These are phyloP conservation scores for Syncephalastrum contaminatum DNA, from an alignment of 371 early-diverging fungal genomes.

Conservation along the genomic window DNA sequence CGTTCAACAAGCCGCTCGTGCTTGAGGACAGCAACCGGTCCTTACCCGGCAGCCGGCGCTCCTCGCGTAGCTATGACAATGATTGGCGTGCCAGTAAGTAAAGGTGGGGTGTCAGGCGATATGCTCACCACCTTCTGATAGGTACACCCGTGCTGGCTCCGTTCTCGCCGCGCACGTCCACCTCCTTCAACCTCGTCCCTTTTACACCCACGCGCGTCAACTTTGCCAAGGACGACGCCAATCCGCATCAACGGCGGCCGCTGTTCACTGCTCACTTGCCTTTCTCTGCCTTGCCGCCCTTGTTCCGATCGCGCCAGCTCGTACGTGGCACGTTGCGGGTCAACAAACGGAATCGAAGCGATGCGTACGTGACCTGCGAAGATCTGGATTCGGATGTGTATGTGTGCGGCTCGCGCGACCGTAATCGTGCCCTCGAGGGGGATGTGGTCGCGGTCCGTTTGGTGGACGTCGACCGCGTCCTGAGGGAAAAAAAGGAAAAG, in stretches of 20 bases:
- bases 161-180: slow-evolving; percentile 7
- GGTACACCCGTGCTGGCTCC: slow-evolving; percentile 14
- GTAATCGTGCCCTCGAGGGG: slow-evolving; percentile 86
- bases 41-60: slow-evolving; percentile 19
- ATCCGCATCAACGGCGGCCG: slow-evolving; percentile 48
- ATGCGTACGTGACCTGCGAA: slow-evolving; percentile 83
- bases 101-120: too few species aligned
- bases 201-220: slow-evolving; percentile 44
- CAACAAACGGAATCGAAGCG: slow-evolving; percentile 76
- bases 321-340: slow-evolving; percentile 75
- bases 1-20: slow-evolving; percentile 33
- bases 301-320: slow-evolving; percentile 43
- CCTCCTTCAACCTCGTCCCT: slow-evolving; percentile 39
- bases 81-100: slow-evolving; percentile 36
- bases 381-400: slow-evolving; percentile 67
- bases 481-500: slow-evolving; percentile 51
- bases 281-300: slow-evolving; percentile 49
- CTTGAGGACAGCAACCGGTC: slow-evolving; percentile 20
- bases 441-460: slow-evolving; percentile 80
- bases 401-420: slow-evolving; percentile 68
- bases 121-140: too few species aligned
- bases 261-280: slow-evolving; percentile 56
- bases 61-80: slow-evolving; percentile 34
- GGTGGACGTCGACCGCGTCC: slow-evolving; percentile 62
- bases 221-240: slow-evolving; percentile 44